A percentile compares a stretch with the other conserved stretches of the same genome.
These are phyloP conservation scores for Krasilnikovozyma curviuscula DNA, from an alignment of 768 basidiomycete species.

Conservation along the genomic window DNA sequence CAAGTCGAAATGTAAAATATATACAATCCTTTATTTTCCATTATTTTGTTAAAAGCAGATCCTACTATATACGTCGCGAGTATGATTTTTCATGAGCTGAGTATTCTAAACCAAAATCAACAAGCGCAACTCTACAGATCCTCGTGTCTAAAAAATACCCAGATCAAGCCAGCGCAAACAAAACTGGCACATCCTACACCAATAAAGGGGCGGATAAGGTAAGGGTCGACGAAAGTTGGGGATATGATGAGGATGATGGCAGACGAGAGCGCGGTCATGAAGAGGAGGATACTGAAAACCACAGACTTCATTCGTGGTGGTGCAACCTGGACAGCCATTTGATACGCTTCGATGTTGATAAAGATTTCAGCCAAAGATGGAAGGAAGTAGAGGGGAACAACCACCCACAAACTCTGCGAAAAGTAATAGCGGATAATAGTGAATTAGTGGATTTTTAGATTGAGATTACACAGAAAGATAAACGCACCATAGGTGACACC, in stretches of 20 bases:
- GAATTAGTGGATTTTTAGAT: neutral
- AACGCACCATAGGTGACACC: constrained; percentile 10
- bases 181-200: neutral
- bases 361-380: constrained; percentile 25
- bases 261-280: constrained; percentile 21
- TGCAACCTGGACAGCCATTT: constrained; percentile 15
- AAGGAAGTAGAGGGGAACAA: neutral
- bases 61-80: too few species aligned
- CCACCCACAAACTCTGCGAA: neutral
- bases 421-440: neutral
- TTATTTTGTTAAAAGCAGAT: too few species aligned
- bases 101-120: too few species aligned
- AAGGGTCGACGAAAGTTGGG: constrained; percentile 17
- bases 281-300: constrained; percentile 21
- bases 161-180: neutral
- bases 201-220: constrained; percentile 20
- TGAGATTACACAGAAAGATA: neutral
- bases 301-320: constrained; percentile 22
- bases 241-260: constrained; percentile 21
- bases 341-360: constrained; percentile 24
- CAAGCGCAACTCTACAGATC: too few species aligned
- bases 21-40: too few species aligned
- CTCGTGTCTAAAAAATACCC: constrained; percentile 1
- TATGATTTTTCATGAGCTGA: too few species aligned
- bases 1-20: too few species aligned